Conservation (phyloP, 495 filamentous ascomycete species). For the Acidiella bohemica region DNA sequence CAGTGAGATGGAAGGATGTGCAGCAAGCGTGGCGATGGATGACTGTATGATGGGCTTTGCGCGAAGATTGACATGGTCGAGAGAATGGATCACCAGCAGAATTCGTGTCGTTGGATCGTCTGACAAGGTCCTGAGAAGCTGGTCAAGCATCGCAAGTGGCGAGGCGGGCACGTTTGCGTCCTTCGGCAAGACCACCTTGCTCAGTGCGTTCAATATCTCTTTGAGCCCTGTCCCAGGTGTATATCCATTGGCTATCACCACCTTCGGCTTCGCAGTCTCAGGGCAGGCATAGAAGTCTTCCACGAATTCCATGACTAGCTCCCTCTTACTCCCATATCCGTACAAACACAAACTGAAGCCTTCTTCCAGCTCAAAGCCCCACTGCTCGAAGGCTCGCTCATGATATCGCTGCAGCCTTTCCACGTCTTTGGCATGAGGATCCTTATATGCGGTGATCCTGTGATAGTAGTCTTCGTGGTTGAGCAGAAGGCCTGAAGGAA, state of each 20-base stretch:
- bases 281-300: constrained; percentile 45
- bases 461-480: constrained; percentile 86
- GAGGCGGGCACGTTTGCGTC: constrained; percentile 45
- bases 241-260: constrained; percentile 85
- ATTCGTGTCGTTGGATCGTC: constrained; percentile 33
- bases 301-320: constrained; percentile 64
- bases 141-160: constrained; percentile 51
- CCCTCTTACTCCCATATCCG: constrained; percentile 79
- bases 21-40: constrained; percentile 60
- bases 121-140: constrained; percentile 46
- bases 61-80: constrained; percentile 69
- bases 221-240: constrained; percentile 59
- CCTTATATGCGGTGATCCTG: constrained; percentile 47
- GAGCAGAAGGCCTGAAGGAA: constrained; percentile 57
- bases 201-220: constrained; percentile 63
- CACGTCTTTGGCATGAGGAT: constrained; percentile 60
- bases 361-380: constrained; percentile 80
- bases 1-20: constrained; percentile 59
- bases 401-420: constrained; percentile 62
- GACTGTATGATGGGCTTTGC: constrained; percentile 53
- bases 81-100: constrained; percentile 74
- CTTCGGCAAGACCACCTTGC: constrained; percentile 47
- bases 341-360: constrained; percentile 86
- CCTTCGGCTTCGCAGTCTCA: constrained; percentile 34
- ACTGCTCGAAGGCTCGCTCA: constrained; percentile 71